Evolutionary conservation across 345 rosid genomes (phyloP).

Genomic region (Reutealis trisperma): DNA sequence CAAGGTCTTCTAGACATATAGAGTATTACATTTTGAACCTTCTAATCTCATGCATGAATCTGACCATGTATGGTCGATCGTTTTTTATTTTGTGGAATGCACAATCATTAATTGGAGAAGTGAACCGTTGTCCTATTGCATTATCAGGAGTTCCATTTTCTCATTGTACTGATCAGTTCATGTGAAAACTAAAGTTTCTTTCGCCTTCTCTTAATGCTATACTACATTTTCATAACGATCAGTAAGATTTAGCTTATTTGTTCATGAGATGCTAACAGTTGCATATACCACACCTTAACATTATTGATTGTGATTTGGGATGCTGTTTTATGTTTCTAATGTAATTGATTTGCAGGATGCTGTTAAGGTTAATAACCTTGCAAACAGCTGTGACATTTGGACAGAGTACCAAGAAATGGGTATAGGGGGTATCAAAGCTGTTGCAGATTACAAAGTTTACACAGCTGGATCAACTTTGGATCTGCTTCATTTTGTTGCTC

Average conservation of each 20-base stretch:
- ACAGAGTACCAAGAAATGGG: conserved; percentile 66
- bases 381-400: conserved; percentile 59
- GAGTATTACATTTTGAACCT: not conserved
- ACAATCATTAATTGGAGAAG: not conserved
- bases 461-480: conserved; percentile 57
- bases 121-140: not conserved
- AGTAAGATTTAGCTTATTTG: not conserved
- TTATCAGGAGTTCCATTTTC: not conserved
- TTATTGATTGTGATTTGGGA: not conserved
- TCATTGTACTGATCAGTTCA: not conserved
- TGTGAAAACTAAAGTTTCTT: not conserved
- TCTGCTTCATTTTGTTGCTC: conserved; percentile 63
- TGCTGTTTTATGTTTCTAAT: not conserved
- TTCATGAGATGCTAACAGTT: not conserved
- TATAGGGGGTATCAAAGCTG: conserved; percentile 47
- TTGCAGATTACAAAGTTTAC: conserved; percentile 51
- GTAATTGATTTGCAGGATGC: conserved; percentile 41
- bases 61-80: not conserved
- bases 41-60: not conserved
- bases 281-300: not conserved
- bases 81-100: not conserved
- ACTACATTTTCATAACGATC: not conserved
- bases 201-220: not conserved
- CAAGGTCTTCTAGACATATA: not conserved
- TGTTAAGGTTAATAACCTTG: conserved; percentile 38